These are phyloP conservation scores for Ichthyophthirius multifiliis DNA, from an alignment of 169 alveolate genomes.

Conservation along the genomic window DNA sequence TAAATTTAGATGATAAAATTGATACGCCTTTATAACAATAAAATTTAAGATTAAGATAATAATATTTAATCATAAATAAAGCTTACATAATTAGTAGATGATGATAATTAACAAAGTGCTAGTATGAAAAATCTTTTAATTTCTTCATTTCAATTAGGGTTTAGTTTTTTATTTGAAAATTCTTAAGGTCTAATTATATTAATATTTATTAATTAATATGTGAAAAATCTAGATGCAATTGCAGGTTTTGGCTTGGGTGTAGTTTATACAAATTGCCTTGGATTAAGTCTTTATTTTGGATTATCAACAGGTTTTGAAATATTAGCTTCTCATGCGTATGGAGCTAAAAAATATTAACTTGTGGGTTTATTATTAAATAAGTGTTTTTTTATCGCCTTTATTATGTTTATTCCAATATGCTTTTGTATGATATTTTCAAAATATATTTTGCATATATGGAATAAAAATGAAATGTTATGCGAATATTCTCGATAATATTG, in stretches of 20 bases:
- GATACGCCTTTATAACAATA: too few species aligned
- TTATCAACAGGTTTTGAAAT: constrained; percentile 16
- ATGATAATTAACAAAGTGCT: too few species aligned
- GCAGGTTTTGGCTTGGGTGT: neutral
- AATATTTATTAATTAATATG: too few species aligned
- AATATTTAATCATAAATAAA: too few species aligned
- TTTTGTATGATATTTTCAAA: neutral
- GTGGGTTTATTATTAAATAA: constrained; percentile 17
- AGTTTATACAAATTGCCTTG: neutral
- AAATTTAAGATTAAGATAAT: too few species aligned
- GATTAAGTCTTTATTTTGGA: neutral
- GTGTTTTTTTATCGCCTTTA: constrained; percentile 1
- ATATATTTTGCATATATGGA: neutral
- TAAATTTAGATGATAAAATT: too few species aligned
- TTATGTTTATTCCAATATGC: constrained; percentile 18
- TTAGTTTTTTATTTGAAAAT: too few species aligned
- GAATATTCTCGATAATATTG: neutral
- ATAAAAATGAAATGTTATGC: neutral
- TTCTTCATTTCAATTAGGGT: too few species aligned
- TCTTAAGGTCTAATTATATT: too few species aligned
- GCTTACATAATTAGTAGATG: too few species aligned
- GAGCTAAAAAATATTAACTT: constrained; percentile 21
- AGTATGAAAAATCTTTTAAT: too few species aligned
- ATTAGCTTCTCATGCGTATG: constrained; percentile 29
- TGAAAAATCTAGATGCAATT: neutral